Conservation (phyloP, 805 yeast species). For the Saitoella complicata region DNA sequence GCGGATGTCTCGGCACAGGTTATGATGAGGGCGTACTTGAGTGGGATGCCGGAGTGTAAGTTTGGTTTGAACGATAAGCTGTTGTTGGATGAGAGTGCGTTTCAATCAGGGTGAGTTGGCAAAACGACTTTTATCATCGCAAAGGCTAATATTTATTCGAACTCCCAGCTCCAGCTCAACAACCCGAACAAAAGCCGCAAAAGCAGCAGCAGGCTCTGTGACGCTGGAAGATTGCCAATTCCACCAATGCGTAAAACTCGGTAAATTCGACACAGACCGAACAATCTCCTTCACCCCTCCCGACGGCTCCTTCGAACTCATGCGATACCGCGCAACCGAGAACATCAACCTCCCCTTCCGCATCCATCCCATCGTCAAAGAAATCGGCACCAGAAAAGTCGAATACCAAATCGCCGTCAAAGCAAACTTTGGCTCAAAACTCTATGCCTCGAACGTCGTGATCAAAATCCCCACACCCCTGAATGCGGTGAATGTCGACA, state of each 20-base stretch:
- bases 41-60: constrained; percentile 72
- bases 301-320: constrained; percentile 70
- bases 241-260: constrained; percentile 71
- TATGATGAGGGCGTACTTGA: constrained; percentile 49
- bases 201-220: constrained; percentile 34
- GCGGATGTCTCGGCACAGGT: constrained; percentile 66
- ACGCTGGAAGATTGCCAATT: constrained; percentile 49
- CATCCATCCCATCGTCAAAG: constrained; percentile 39
- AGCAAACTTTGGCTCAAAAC: constrained; percentile 38
- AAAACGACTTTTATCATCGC: not conserved
- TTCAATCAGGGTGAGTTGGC: not conserved
- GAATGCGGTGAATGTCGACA: constrained; percentile 33
- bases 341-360: constrained; percentile 56
- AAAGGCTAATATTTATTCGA: not conserved
- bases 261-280: constrained; percentile 47
- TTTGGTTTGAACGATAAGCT: constrained; percentile 55
- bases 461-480: constrained; percentile 57
- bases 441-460: constrained; percentile 46
- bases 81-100: constrained; percentile 15
- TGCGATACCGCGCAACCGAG: constrained; percentile 50
- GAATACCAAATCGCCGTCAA: constrained; percentile 46
- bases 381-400: constrained; percentile 28
- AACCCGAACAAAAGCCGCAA: constrained; percentile 16
- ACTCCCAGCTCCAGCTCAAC: constrained; percentile 19
- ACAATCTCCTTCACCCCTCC: constrained; percentile 68